phyloP scores from a whole-genome alignment of 1,139 yeast genomes.

The Zhuliangozyma blackwelliae region DNA sequence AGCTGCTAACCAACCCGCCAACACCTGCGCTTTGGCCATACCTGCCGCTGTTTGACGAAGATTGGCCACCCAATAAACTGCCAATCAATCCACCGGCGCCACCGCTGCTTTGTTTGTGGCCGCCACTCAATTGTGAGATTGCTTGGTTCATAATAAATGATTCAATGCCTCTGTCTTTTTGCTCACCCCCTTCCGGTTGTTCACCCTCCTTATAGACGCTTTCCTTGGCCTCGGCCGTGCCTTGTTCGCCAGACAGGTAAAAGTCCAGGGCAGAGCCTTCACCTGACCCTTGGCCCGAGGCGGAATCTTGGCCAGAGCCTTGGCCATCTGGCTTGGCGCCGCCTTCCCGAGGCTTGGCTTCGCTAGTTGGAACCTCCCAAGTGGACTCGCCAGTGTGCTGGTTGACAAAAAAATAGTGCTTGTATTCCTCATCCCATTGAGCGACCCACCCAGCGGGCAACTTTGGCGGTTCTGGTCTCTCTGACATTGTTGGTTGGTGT shows the following conservation, averaged over 20 bases:
- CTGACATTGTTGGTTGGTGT: conserved; percentile 4
- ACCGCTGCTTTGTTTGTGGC: conserved; percentile 1
- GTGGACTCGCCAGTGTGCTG: conserved; percentile 20
- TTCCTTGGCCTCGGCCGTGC: too few species aligned
- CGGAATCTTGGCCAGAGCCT: not conserved
- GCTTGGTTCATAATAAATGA: conserved; percentile 11
- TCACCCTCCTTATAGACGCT: not conserved
- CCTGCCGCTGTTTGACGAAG: not conserved
- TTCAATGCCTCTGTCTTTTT: conserved; percentile 11
- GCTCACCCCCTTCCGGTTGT: conserved; percentile 4
- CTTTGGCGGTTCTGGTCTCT: conserved; percentile 8
- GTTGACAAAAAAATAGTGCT: conserved; percentile 21
- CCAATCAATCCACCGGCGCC: conserved; percentile 1
- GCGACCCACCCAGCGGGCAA: conserved; percentile 28
- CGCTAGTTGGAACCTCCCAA: conserved; percentile 12
- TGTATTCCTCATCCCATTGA: conserved; percentile 25
- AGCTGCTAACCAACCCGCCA: conserved; percentile 5
- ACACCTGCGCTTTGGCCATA: conserved; percentile 1
- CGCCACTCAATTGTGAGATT: conserved; percentile 1
- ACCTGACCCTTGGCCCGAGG: too few species aligned
- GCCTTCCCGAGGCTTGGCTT: too few species aligned
- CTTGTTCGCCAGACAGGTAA: not conserved
- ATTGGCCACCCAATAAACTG: not conserved
- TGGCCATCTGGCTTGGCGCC: conserved; percentile 1
- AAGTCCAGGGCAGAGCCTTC: not conserved